Conservation (phyloP, 352 stramenopile species). For the Pythium phragmiticola region DNA sequence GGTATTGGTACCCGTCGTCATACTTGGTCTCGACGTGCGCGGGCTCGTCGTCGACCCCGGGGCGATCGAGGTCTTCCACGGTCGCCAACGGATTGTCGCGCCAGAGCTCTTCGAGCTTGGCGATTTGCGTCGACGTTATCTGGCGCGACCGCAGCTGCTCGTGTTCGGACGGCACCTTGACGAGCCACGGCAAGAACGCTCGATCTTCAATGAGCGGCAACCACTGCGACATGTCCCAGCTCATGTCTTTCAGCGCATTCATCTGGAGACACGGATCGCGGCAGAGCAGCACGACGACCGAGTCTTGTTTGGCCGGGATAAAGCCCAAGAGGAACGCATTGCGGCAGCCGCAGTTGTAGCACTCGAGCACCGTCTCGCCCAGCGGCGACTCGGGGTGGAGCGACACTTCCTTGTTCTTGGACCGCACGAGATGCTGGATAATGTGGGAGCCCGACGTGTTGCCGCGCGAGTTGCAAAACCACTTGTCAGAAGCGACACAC, state of each 20-base stretch:
- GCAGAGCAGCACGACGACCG: conserved; percentile 97
- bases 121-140: conserved; percentile 91
- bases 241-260: conserved; percentile 98
- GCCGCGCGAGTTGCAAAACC: conserved; percentile 98
- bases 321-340: conserved; percentile 99
- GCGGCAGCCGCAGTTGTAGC: conserved; percentile 98
- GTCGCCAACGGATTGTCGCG: conserved; percentile 95
- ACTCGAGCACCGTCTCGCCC: conserved; percentile 97
- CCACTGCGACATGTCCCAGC: conserved; percentile 99
- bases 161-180: conserved; percentile 92
- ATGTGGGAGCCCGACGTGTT: conserved; percentile 95
- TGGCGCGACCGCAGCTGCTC: conserved; percentile 93
- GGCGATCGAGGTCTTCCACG: conserved; percentile 95
- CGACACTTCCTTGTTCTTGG: conserved; percentile 88
- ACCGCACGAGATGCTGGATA: conserved; percentile 97
- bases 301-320: conserved; percentile 95
- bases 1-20: conserved; percentile 99
- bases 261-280: conserved; percentile 96
- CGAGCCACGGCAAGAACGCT: conserved; percentile 96
- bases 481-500: conserved; percentile 96
- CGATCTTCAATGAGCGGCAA: conserved; percentile 97
- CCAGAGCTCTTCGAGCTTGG: conserved; percentile 93
- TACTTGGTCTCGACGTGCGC: conserved; percentile 90
- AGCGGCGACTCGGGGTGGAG: conserved; percentile 95
- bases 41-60: conserved; percentile 89